phyloP scores from a whole-genome alignment of 306 rosid species.

The Prunus padus region DNA sequence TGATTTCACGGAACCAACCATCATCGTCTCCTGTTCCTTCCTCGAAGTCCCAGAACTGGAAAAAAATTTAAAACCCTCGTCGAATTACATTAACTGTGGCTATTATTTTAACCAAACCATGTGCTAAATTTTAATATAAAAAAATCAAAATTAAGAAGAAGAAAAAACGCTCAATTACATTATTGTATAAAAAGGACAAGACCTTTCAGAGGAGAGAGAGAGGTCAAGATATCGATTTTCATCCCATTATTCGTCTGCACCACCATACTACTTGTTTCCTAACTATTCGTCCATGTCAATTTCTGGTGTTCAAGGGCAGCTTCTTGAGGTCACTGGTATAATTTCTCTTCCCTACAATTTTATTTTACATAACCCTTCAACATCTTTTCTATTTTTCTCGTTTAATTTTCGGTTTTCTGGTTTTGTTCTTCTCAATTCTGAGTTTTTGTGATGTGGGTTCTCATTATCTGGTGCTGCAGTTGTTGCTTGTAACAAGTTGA shows the following conservation, averaged over 20 bases:
- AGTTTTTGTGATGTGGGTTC: not conserved
- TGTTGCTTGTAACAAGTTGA: constrained; percentile 71
- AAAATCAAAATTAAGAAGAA: not conserved
- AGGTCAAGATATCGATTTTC: not conserved
- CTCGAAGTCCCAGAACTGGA: not conserved
- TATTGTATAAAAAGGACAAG: not conserved
- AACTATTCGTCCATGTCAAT: constrained; percentile 45
- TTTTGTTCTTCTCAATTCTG: not conserved
- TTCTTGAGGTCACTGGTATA: constrained; percentile 74
- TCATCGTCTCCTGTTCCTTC: not conserved
- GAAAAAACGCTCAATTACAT: not conserved
- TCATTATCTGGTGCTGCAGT: constrained; percentile 38
- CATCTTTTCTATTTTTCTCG: not conserved
- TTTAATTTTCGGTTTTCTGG: not conserved
- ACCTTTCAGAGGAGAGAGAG: not conserved
- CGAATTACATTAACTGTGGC: not conserved
- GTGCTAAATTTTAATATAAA: not conserved
- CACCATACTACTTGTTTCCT: not conserved
- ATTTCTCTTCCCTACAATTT: not conserved
- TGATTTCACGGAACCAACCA: not conserved
- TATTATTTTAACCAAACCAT: not conserved
- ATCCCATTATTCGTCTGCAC: not conserved
- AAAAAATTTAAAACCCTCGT: not conserved
- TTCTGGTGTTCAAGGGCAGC: constrained; percentile 60
- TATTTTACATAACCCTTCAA: not conserved